Evolutionary conservation across 140 eudicot genomes (phyloP).

Genomic region (Bidens hawaiensis): DNA sequence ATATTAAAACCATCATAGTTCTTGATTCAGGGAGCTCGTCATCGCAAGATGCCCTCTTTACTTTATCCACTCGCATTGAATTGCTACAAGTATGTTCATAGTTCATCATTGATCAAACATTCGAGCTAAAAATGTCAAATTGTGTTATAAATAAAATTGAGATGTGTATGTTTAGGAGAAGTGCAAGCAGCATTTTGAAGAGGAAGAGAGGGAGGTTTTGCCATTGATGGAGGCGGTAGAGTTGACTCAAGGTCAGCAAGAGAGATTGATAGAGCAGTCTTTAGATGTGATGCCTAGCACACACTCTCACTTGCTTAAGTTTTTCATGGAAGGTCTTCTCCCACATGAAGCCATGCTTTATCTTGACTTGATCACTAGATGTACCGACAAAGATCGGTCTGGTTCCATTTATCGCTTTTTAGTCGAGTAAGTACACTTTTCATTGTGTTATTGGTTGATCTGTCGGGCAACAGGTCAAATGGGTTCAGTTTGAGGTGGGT

Average conservation of each 20-base stretch:
- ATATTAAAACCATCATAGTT: slow-evolving; percentile 72
- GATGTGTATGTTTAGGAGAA: slow-evolving; percentile 41
- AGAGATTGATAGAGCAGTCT: slow-evolving; percentile 50
- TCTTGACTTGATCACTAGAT: slow-evolving; percentile 52
- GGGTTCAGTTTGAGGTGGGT: not conserved
- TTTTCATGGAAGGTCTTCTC: slow-evolving; percentile 81
- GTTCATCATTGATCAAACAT: not conserved
- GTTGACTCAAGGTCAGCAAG: slow-evolving; percentile 51
- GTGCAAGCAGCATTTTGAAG: slow-evolving; percentile 78
- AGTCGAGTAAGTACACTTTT: slow-evolving; percentile 45
- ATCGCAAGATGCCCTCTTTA: slow-evolving; percentile 56
- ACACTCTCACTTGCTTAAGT: slow-evolving; percentile 70
- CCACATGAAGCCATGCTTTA: slow-evolving; percentile 86
- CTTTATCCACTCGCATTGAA: slow-evolving; percentile 53
- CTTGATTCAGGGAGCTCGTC: slow-evolving; percentile 61
- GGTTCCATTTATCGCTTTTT: slow-evolving; percentile 52
- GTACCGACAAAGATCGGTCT: slow-evolving; percentile 46
- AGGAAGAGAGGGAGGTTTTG: slow-evolving; percentile 67
- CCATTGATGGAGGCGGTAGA: slow-evolving; percentile 85
- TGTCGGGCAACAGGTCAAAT: not conserved
- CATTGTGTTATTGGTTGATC: not conserved
- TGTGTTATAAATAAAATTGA: not conserved
- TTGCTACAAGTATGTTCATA: slow-evolving; percentile 49
- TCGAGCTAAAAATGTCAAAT: slow-evolving; percentile 1
- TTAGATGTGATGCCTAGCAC: slow-evolving; percentile 76